phyloP scores from a whole-genome alignment of 257 asterid genomes.

The Eustoma russellianum region DNA sequence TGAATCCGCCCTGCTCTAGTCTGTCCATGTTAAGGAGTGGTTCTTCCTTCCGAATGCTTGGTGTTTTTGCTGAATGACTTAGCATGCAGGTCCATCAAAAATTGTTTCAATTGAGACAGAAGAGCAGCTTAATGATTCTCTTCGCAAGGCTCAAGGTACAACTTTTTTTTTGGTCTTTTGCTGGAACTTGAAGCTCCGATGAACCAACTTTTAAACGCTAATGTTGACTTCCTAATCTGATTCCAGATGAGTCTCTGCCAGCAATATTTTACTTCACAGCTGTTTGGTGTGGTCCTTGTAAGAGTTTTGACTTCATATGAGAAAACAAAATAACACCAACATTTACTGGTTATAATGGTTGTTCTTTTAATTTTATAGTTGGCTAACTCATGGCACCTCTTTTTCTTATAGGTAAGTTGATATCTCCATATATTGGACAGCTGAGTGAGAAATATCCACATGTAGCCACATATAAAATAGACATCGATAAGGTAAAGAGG shows the following conservation, averaged over 20 bases:
- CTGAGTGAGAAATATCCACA: slow-evolving; percentile 85
- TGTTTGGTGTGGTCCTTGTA: slow-evolving; percentile 99
- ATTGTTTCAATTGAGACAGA: slow-evolving; percentile 67
- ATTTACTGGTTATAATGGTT: too few species aligned
- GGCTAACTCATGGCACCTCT: background rate
- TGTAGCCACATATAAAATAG: slow-evolving; percentile 78
- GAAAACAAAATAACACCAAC: background rate
- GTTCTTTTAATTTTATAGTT: too few species aligned
- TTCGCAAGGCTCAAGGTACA: slow-evolving; percentile 69
- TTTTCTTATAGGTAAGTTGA: slow-evolving; percentile 52
- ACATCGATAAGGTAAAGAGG: slow-evolving; percentile 70
- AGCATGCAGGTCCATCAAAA: slow-evolving; percentile 54
- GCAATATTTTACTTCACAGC: slow-evolving; percentile 94
- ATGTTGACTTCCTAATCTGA: slow-evolving; percentile 11
- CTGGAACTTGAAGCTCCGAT: background rate
- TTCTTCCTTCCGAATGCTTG: background rate
- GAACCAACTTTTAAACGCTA: background rate
- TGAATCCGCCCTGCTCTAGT: too few species aligned
- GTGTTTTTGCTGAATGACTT: slow-evolving; percentile 1
- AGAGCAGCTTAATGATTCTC: slow-evolving; percentile 63
- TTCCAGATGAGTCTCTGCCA: slow-evolving; percentile 77
- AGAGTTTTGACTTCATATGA: slow-evolving; percentile 16
- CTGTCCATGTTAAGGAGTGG: background rate
- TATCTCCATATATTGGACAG: slow-evolving; percentile 73
- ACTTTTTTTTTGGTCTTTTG: background rate